These are phyloP conservation scores for Elsinoe perseae DNA, from an alignment of 2,329 filamentous ascomycete species.

Conservation along the genomic window DNA sequence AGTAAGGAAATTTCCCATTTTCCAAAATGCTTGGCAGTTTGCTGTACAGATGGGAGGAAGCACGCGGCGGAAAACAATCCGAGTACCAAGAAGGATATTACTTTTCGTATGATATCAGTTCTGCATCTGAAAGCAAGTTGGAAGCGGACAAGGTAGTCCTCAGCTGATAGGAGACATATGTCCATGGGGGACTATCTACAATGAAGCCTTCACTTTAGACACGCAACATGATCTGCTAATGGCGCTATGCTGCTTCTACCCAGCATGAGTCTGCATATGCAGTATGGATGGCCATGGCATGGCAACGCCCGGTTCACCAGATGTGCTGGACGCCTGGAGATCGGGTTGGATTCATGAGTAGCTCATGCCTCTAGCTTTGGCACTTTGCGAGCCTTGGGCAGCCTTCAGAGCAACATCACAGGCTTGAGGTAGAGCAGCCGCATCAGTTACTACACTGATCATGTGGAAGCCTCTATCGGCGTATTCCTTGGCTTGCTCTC, in stretches of 20 bases:
- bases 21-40: constrained; percentile 2
- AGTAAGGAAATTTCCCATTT: too few species aligned
- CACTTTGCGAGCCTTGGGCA: constrained; percentile 20
- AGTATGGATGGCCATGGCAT: background rate
- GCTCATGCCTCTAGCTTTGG: background rate
- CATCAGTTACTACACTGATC: constrained; percentile 35
- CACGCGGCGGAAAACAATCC: background rate
- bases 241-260: background rate
- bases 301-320: background rate
- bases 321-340: background rate
- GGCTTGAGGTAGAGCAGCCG: constrained; percentile 25
- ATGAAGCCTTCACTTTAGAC: too few species aligned
- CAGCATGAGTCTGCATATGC: too few species aligned
- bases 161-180: too few species aligned
- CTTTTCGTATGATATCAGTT: too few species aligned
- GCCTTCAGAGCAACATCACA: constrained; percentile 25
- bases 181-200: too few species aligned
- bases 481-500: constrained; percentile 45
- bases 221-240: background rate
- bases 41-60: background rate
- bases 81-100: background rate
- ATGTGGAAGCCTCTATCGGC: constrained; percentile 50
- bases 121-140: too few species aligned
- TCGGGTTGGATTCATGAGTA: background rate
- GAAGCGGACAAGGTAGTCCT: too few species aligned